Evolutionary conservation across 306 rosid species (phyloP).

Genomic region (Potentilla sterilis): DNA sequence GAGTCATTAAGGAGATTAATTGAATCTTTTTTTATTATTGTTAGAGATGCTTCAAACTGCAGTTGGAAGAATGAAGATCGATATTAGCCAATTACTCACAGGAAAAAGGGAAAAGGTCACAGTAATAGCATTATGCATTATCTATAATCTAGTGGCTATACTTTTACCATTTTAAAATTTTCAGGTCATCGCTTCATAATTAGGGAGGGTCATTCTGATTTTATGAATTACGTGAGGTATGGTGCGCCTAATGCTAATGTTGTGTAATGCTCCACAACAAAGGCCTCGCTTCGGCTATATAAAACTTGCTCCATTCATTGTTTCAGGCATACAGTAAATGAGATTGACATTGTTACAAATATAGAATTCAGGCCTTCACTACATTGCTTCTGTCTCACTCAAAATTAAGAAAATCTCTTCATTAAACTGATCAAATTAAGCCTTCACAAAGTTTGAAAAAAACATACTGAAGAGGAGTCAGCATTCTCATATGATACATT

Average conservation of each 20-base stretch:
- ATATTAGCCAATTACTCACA: neutral
- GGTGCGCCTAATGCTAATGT: neutral
- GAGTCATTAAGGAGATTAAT: too few relatives aligned
- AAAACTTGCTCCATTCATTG: neutral
- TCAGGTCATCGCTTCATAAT: neutral
- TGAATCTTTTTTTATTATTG: too few relatives aligned
- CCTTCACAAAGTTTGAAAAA: neutral
- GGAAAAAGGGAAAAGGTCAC: neutral
- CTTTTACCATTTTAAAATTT: neutral
- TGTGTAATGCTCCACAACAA: neutral
- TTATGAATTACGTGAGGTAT: too few relatives aligned
- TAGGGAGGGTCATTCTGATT: neutral
- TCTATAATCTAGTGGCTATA: neutral
- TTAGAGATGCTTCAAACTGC: too few relatives aligned
- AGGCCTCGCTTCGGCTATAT: neutral
- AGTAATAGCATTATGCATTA: neutral
- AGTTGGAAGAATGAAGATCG: neutral
- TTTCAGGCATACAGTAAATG: neutral
- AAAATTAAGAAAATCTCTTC: neutral
- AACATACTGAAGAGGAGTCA: neutral
- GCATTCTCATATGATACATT: neutral
- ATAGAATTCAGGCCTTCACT: neutral
- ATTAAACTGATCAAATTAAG: neutral
- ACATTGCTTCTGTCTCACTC: neutral
- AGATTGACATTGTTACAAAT: neutral